Evolutionary conservation across 2,329 filamentous ascomycete species (phyloP), one percentile per base, ranked within the genome.

Genomic region (Chalara sp.): DNA sequence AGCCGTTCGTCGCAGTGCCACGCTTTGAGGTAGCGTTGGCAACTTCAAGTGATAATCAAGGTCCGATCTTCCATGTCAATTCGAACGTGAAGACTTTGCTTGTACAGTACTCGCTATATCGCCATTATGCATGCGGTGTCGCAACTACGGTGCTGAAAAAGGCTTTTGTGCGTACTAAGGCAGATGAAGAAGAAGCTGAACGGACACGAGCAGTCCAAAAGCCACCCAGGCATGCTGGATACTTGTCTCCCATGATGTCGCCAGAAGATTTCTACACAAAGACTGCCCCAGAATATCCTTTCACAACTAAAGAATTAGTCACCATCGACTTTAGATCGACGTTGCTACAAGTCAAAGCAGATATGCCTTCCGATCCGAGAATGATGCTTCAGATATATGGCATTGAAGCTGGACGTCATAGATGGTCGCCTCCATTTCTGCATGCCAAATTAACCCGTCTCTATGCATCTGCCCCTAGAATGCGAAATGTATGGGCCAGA

Each of bases 311-410:
- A 32, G 92, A 99, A 65, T 74, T 96, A 11, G 71, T 95, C 10
- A 87, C 87, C 1, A 68, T 96, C 13, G 92, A 97, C 64, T 73
- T 95, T 60, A 93, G 88, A 67, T 83, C 86, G 5, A 80, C 83
- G 1, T 77, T 96, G 33, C 71, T 97, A 21, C 92, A 97, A 64
- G 68, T 97, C 58, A 97, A 97, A 68, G 88, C 87, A 5, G 83
- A 84, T 43, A 84, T 97, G 80, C 92, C 93, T 1, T 76, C 84
- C 13, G 91, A 97, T 61, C 95, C 93, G n/a, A 80, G 84, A 0
- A 74, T 97, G 67, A 91, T 99, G 88, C 62, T 97, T 2, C 92
- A 96, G 56, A 73, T 96, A 7, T 92, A 92, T 65, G 81, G 83
- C 7, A 65, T 97, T 39, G 89, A 96, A 60, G 80, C 84, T 44